Evolutionary conservation across 768 basidiomycete species (phyloP), one percentile per base, ranked within the genome.

Genomic region (Crucibulum laeve): DNA sequence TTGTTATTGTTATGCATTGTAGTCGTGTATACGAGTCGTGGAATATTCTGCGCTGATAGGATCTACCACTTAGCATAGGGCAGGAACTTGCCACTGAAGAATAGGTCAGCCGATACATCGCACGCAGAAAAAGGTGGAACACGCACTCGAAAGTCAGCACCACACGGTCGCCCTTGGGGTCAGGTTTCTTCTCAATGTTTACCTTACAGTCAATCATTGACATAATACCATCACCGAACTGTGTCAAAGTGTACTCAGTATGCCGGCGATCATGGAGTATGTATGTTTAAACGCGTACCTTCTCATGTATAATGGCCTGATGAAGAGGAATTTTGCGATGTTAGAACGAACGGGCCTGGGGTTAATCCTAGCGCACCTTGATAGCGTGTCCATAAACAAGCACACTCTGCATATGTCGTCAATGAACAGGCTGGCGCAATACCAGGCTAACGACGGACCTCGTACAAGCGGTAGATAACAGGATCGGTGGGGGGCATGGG

Each of bases 211-310:
- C 87, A 45, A 90, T 88, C 84, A 90, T 87, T 15, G 84, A 86
- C 86, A 90, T 89, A 47, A 91, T 90, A 4, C 88, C 87, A 53
- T 91, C 88, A 4, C 88, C 88, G 49, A 89, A 90, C 84, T 87
- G 50, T n/a, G n/a, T n/a, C n/a, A n/a, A 18, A 40, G 18, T 18
- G 17, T 36, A 25, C 4, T 51, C 21, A 34, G 38, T 44, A 8
- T 49, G 8, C 23, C 15, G 14, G 37, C 15, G 21, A n/a, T 36
- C 2, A 45, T 25, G 15, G 36, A 21, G 10, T 13, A 35, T 7
- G 18, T 35, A 21, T 33, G 25, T 1, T 21, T 17, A 25, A 36
- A 21, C 30, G 38, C 42, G 23, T 13, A 80, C 79, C 74, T 86
- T 86, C 34, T 43, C 42, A 30, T 43, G 42, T 18, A 43, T 43